Evolutionary conservation across 331 rosid species (phyloP).

Genomic region (Pyrus hybrid): DNA sequence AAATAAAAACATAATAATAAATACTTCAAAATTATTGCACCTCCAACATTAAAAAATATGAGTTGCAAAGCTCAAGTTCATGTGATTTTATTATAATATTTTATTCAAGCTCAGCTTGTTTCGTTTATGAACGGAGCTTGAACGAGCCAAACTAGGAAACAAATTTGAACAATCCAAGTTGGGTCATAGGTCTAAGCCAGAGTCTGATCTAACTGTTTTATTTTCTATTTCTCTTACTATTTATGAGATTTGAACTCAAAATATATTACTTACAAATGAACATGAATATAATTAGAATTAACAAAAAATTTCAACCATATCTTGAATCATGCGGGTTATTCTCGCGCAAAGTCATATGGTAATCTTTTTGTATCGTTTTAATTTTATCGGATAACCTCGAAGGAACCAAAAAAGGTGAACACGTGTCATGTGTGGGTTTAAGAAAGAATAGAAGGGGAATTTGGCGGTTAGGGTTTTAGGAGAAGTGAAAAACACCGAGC

Average conservation of each 20-base stretch:
- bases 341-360: too few relatives aligned
- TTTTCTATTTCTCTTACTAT: too few relatives aligned
- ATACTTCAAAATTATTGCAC: too few relatives aligned
- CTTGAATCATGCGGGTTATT: too few relatives aligned
- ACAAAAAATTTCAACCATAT: too few relatives aligned
- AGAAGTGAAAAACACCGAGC: background rate
- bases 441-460: background rate
- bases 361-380: too few relatives aligned
- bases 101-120: background rate
- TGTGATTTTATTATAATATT: background rate
- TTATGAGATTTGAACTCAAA: too few relatives aligned
- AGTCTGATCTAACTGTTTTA: background rate
- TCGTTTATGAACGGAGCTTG: background rate
- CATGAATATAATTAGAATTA: too few relatives aligned
- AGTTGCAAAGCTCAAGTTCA: background rate
- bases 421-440: background rate
- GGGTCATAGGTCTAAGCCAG: background rate
- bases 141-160: background rate
- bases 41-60: background rate
- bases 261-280: too few relatives aligned
- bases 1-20: too few relatives aligned
- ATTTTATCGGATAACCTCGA: too few relatives aligned
- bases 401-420: background rate
- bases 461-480: constrained; percentile 8
- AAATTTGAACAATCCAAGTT: background rate